phyloP scores from a whole-genome alignment of 164 flowering plant species.

The Vitis riparia region DNA sequence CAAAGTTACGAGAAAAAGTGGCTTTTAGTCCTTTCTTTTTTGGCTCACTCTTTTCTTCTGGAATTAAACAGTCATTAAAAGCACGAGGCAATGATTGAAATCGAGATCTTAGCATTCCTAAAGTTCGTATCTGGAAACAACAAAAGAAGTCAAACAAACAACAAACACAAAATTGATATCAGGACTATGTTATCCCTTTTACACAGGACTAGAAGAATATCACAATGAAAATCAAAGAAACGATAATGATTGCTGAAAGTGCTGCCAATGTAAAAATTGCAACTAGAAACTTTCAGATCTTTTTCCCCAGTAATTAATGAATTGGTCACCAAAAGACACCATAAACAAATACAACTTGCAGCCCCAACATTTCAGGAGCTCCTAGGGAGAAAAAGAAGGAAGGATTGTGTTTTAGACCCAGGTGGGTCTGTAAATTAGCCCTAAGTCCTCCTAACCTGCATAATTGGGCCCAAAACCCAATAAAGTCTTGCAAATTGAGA shows the following conservation, averaged over 20 bases:
- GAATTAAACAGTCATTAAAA: conserved; percentile 80
- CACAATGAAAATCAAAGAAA: neutral
- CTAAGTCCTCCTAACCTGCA: no score
- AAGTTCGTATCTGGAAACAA: conserved; percentile 74
- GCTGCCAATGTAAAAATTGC: no score
- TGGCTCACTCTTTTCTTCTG: conserved; percentile 56
- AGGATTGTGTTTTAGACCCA: no score
- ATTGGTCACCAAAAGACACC: no score
- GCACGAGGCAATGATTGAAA: conserved; percentile 90
- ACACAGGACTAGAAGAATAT: neutral
- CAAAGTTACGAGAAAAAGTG: conserved; percentile 61
- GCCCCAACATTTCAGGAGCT: no score
- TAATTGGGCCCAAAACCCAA: no score
- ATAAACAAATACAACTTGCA: no score
- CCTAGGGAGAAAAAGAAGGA: no score
- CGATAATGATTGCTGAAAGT: no score
- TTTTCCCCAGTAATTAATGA: neutral
- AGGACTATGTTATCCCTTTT: neutral
- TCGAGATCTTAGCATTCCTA: conserved; percentile 92
- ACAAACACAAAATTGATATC: neutral
- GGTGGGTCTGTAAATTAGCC: no score
- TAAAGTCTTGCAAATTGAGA: no score
- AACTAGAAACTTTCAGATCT: neutral
- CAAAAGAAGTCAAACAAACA: neutral
- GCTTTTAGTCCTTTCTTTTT: conserved; percentile 83